Evolutionary conservation across 805 yeast genomes (phyloP).

Genomic region (Kockiozyma suomiensis): DNA sequence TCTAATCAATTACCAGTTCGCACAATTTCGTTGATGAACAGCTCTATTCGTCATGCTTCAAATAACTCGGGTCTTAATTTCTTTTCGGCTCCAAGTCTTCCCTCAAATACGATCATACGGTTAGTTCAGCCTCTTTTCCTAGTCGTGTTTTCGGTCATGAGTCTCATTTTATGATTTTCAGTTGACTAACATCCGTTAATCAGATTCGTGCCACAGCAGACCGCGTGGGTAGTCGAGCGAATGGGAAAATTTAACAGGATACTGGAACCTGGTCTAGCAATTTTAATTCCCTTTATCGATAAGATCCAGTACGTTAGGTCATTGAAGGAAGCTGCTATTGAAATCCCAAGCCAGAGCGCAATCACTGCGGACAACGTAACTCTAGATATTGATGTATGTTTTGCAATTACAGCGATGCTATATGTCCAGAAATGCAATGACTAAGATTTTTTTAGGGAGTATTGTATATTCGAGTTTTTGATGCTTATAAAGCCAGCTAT

Average conservation of each 20-base stretch:
- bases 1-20: neutral
- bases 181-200: neutral
- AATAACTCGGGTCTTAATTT: constrained; percentile 11
- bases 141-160: neutral
- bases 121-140: neutral
- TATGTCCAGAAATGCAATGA: no score
- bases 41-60: neutral
- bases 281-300: constrained; percentile 72
- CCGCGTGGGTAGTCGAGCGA: constrained; percentile 88
- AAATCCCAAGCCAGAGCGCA: constrained; percentile 80
- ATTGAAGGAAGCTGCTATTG: constrained; percentile 80
- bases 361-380: constrained; percentile 86
- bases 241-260: constrained; percentile 80
- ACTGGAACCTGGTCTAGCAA: constrained; percentile 75
- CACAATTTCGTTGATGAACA: neutral
- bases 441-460: constrained; percentile 53
- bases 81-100: constrained; percentile 14
- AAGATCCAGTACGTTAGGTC: constrained; percentile 80
- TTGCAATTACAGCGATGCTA: neutral
- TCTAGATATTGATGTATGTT: constrained; percentile 62
- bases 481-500: constrained; percentile 82
- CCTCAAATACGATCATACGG: constrained; percentile 30
- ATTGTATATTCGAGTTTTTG: constrained; percentile 72
- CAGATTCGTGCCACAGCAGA: constrained; percentile 85
- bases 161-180: no score